These are phyloP conservation scores for Termitomyces sp. DNA, from an alignment of 768 basidiomycete genomes.

Conservation along the genomic window DNA sequence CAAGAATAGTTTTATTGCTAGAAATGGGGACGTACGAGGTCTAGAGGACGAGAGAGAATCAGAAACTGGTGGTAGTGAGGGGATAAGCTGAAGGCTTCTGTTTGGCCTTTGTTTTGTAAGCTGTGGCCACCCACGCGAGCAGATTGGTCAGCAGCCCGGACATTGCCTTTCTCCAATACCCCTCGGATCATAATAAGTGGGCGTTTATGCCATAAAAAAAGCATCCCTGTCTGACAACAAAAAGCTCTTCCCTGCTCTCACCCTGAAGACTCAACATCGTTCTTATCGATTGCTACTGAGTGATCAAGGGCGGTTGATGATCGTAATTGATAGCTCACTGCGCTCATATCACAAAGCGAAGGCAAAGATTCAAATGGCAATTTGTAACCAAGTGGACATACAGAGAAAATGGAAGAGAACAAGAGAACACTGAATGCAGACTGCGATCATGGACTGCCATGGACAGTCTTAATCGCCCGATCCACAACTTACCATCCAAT, in stretches of 20 bases:
- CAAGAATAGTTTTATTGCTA: neutral
- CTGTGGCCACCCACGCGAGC: slow-evolving; percentile 24
- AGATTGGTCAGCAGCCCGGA: slow-evolving; percentile 30
- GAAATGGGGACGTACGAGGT: slow-evolving; percentile 26
- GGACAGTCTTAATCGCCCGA: neutral
- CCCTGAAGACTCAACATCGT: neutral
- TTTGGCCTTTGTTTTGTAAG: slow-evolving; percentile 44
- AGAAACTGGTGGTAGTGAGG: slow-evolving; percentile 43
- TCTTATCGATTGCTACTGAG: neutral
- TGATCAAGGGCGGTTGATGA: neutral
- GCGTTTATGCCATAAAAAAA: neutral
- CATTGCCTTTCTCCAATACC: slow-evolving; percentile 10
- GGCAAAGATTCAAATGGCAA: neutral
- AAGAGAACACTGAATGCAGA: neutral
- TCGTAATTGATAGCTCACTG: too few relatives aligned
- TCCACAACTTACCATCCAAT: neutral
- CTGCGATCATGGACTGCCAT: neutral
- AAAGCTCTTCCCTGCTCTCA: too few relatives aligned
- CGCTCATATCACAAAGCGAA: neutral
- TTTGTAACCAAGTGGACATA: neutral
- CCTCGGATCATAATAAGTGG: slow-evolving; percentile 7
- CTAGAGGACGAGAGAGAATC: slow-evolving; percentile 19
- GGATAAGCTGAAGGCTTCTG: slow-evolving; percentile 38
- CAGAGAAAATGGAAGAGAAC: neutral
- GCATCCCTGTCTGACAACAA: neutral